phyloP scores from a whole-genome alignment of 2,329 filamentous ascomycete species.

The Neonectria ditissima region DNA sequence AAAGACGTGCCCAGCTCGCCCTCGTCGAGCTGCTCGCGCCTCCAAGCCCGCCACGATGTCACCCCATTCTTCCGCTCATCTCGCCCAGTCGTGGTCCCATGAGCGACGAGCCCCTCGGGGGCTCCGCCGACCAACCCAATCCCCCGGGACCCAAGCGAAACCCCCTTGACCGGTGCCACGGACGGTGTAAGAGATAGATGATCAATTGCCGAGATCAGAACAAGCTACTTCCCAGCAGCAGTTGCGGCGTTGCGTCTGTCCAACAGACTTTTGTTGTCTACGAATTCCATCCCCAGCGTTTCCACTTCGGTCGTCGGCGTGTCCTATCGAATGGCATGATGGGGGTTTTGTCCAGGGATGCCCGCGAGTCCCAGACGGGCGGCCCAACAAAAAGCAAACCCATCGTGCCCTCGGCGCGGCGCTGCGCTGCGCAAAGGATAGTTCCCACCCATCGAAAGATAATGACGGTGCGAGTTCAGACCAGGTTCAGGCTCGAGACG shows the following conservation, averaged over 20 bases:
- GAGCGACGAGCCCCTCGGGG: conserved; percentile 25
- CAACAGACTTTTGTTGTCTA: not conserved
- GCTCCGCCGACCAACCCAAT: conserved; percentile 27
- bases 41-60: conserved; percentile 26
- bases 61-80: conserved; percentile 27
- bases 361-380: not conserved
- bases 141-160: conserved; percentile 11
- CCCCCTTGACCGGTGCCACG: conserved; percentile 18
- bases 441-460: conserved; percentile 1
- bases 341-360: not conserved
- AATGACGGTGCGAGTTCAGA: not conserved
- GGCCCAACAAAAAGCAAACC: not conserved
- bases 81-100: conserved; percentile 18
- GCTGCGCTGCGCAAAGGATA: not conserved
- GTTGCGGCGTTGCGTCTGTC: conserved; percentile 5
- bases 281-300: not conserved
- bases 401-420: not conserved
- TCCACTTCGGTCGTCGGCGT: not conserved
- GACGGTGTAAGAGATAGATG: conserved; percentile 20
- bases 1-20: conserved; percentile 19
- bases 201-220: conserved; percentile 29
- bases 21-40: not conserved
- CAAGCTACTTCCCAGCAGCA: conserved; percentile 10
- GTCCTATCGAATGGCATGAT: conserved; percentile 2
- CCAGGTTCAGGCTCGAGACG: not conserved